A percentile compares a stretch with the other conserved stretches of the same genome.
These are phyloP conservation scores for Cladophialophora carrionii DNA, from an alignment of 2,329 filamentous ascomycete genomes.

Conservation along the genomic window DNA sequence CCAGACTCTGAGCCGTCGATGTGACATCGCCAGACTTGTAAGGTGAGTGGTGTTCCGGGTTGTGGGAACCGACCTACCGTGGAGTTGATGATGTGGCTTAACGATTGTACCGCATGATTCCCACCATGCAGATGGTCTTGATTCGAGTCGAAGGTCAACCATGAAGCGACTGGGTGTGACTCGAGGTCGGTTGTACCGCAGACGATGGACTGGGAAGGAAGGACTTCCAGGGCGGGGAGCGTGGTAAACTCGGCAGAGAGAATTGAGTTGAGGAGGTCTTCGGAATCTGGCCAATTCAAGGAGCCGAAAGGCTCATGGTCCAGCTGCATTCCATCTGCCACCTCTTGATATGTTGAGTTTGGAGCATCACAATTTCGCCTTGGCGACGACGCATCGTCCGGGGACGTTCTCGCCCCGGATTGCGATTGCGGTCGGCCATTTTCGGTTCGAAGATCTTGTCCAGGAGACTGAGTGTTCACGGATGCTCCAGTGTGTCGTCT, in stretches of 20 bases:
- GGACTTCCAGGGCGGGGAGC: slow-evolving; percentile 18
- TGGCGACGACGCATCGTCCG: not conserved
- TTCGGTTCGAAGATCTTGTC: not conserved
- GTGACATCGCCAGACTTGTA: slow-evolving; percentile 49
- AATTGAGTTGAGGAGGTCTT: slow-evolving; percentile 22
- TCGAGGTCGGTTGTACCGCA: not conserved
- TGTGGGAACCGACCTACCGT: slow-evolving; percentile 3
- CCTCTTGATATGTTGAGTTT: not conserved
- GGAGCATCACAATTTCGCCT: not conserved
- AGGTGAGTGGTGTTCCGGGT: not conserved
- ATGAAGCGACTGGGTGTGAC: slow-evolving; percentile 6
- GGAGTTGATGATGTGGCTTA: slow-evolving; percentile 24
- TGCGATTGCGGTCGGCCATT: not conserved
- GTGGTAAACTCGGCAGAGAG: slow-evolving; percentile 21
- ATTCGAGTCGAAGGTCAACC: slow-evolving; percentile 1
- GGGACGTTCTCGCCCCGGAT: not conserved
- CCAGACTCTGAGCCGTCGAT: slow-evolving; percentile 49
- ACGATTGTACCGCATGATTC: slow-evolving; percentile 16
- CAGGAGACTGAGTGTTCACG: not conserved
- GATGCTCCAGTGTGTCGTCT: slow-evolving; percentile 7
- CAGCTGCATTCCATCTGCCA: not conserved
- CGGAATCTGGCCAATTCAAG: slow-evolving; percentile 27
- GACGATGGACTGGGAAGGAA: slow-evolving; percentile 21
- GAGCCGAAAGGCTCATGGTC: slow-evolving; percentile 1
- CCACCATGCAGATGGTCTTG: slow-evolving; percentile 14